Evolutionary conservation across 2,329 filamentous ascomycete species (phyloP).

Genomic region (Rhynchosporium agropyri): DNA sequence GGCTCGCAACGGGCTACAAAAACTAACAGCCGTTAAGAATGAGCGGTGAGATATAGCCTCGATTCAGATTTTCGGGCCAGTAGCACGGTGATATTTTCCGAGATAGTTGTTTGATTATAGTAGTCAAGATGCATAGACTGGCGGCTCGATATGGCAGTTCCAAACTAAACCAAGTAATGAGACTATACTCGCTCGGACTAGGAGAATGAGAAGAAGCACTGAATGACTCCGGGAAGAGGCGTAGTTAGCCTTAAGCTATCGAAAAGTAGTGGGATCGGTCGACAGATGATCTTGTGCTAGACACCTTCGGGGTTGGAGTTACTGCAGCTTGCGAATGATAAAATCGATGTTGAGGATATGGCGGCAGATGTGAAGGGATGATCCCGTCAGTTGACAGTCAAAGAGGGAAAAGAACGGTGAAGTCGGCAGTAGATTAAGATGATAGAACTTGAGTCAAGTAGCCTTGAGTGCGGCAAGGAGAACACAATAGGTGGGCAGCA

Average conservation of each 20-base stretch:
- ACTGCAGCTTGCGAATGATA: slow-evolving; percentile 10
- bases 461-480: background rate
- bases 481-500: too few species aligned
- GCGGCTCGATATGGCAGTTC: slow-evolving; percentile 9
- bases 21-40: slow-evolving; percentile 21
- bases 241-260: slow-evolving; percentile 10
- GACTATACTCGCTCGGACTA: slow-evolving; percentile 7
- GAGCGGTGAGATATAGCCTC: slow-evolving; percentile 17
- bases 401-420: slow-evolving; percentile 4
- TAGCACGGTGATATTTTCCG: slow-evolving; percentile 16
- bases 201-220: slow-evolving; percentile 10
- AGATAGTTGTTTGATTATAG: background rate
- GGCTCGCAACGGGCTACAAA: background rate
- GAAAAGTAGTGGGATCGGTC: slow-evolving; percentile 14
- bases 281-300: slow-evolving; percentile 13
- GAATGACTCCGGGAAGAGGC: slow-evolving; percentile 13
- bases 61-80: slow-evolving; percentile 15
- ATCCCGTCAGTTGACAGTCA: slow-evolving; percentile 14
- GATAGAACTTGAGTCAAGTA: background rate
- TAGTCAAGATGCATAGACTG: slow-evolving; percentile 5
- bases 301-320: slow-evolving; percentile 13
- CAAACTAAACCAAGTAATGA: slow-evolving; percentile 1
- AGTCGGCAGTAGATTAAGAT: background rate
- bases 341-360: slow-evolving; percentile 16
- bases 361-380: slow-evolving; percentile 21